Evolutionary conservation across 257 asterid genomes (phyloP).

Genomic region (Lavandula angustifolia): DNA sequence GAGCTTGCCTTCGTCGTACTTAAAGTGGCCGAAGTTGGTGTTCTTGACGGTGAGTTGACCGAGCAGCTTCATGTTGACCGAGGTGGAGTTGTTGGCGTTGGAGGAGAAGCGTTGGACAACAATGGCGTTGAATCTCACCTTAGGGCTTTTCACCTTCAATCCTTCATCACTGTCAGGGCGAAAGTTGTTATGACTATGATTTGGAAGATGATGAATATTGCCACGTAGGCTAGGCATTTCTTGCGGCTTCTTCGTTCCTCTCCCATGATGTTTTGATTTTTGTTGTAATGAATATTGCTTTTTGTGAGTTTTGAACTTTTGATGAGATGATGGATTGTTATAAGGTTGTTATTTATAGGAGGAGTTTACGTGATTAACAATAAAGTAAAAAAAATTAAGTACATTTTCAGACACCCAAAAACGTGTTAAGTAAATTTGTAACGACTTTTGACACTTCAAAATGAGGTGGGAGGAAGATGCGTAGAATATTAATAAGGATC

Average conservation of each 20-base stretch:
- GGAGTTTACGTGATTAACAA: too few relatives aligned
- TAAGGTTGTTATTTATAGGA: too few relatives aligned
- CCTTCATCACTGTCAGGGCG: conserved; percentile 31
- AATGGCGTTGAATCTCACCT: conserved; percentile 29
- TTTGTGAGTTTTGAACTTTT: background rate
- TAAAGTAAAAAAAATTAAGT: too few relatives aligned
- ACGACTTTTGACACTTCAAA: too few relatives aligned
- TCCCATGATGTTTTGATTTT: conserved; percentile 24
- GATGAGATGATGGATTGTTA: too few relatives aligned
- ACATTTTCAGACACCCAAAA: too few relatives aligned
- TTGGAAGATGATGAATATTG: conserved; percentile 29
- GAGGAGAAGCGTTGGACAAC: conserved; percentile 24
- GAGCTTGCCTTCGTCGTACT: conserved; percentile 25
- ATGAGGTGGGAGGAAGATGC: too few relatives aligned
- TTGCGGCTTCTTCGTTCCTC: conserved; percentile 28
- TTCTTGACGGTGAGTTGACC: conserved; percentile 28
- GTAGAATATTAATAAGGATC: too few relatives aligned
- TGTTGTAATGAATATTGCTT: background rate
- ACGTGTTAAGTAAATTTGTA: too few relatives aligned
- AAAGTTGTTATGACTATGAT: conserved; percentile 1
- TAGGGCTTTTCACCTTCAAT: conserved; percentile 28
- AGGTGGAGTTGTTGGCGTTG: conserved; percentile 8
- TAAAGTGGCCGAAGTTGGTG: conserved; percentile 37
- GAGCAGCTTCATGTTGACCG: conserved; percentile 27
- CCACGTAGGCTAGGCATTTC: conserved; percentile 37